Evolutionary conservation across 1,284 basidiomycete genomes (phyloP).

Genomic region (Pisolithus thermaeus): DNA sequence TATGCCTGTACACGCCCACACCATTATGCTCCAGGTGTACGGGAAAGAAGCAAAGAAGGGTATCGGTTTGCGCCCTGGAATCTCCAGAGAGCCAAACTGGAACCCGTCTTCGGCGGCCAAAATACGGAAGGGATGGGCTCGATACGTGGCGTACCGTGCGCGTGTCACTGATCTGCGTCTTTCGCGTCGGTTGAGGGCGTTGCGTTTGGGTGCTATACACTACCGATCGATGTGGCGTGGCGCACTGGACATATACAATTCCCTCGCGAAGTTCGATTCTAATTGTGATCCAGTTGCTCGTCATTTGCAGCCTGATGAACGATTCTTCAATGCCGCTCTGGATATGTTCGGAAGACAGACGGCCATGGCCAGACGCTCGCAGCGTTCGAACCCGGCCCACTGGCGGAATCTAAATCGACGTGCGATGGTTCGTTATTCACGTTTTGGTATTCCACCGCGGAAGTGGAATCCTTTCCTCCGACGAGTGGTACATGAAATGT

Average conservation of each 20-base stretch:
- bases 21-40: constrained; percentile 64
- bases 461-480: constrained; percentile 38
- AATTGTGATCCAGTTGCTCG: constrained; percentile 17
- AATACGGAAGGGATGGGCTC: constrained; percentile 35
- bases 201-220: constrained; percentile 28
- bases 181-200: constrained; percentile 21
- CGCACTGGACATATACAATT: constrained; percentile 27
- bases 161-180: constrained; percentile 1
- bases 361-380: constrained; percentile 23
- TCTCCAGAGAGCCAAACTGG: constrained; percentile 9
- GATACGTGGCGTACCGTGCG: constrained; percentile 13
- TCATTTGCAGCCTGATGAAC: constrained; percentile 48
- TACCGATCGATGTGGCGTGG: constrained; percentile 34
- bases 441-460: constrained; percentile 16
- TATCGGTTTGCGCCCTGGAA: constrained; percentile 8
- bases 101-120: constrained; percentile 16
- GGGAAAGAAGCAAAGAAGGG: constrained; percentile 39
- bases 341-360: constrained; percentile 38
- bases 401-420: constrained; percentile 28
- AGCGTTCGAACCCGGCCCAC: constrained; percentile 16
- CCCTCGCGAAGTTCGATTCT: constrained; percentile 19
- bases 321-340: constrained; percentile 64
- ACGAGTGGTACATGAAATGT: constrained; percentile 42
- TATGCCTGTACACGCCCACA: constrained; percentile 63
- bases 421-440: constrained; percentile 22